Evolutionary conservation across 2,329 filamentous ascomycete genomes (phyloP).

Genomic region (Diaporthe citri): DNA sequence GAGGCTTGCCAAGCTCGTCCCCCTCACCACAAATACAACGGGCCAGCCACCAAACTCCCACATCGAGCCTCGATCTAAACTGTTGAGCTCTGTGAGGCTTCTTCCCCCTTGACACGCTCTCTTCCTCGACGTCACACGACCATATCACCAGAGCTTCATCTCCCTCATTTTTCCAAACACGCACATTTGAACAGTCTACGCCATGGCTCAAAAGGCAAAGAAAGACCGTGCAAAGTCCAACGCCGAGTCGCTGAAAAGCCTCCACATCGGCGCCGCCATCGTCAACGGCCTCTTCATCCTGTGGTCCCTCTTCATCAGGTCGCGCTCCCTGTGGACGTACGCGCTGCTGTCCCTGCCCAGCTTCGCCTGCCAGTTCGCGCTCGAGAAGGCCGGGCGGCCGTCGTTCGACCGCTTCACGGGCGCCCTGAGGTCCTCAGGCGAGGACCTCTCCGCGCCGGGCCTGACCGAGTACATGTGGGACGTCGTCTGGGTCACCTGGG

Average conservation of each 20-base stretch:
- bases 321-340: constrained; percentile 77
- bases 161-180: background rate
- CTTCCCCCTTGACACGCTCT: background rate
- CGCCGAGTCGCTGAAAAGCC: constrained; percentile 79
- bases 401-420: constrained; percentile 73
- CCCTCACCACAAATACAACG: background rate
- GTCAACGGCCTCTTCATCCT: constrained; percentile 83
- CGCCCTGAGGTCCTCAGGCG: constrained; percentile 81
- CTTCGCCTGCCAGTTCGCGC: constrained; percentile 83
- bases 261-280: constrained; percentile 80
- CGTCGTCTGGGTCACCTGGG: constrained; percentile 94
- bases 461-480: constrained; percentile 99
- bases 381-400: constrained; percentile 88
- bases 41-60: background rate
- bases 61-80: background rate
- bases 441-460: constrained; percentile 88
- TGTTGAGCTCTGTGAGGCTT: background rate
- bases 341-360: constrained; percentile 79
- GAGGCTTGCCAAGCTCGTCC: background rate
- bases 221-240: constrained; percentile 83
- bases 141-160: constrained; percentile 16
- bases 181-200: constrained; percentile 16
- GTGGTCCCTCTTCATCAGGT: constrained; percentile 74
- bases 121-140: background rate
- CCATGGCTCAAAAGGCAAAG: constrained; percentile 74